Evolutionary conservation across 179 eudicot genomes (phyloP).

Genomic region (Nepenthes alata): DNA sequence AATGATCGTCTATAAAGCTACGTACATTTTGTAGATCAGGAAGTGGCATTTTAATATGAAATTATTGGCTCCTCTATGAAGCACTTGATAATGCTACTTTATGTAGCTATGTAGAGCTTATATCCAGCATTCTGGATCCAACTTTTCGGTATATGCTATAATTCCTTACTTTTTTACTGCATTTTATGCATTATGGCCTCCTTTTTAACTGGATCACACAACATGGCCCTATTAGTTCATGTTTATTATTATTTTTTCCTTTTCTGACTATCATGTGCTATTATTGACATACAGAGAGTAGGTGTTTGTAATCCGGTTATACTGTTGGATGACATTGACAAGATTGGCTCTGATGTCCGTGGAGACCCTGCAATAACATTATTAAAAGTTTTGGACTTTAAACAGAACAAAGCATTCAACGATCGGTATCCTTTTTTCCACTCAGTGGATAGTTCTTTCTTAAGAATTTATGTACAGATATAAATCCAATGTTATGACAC

Average conservation of each 20-base stretch:
- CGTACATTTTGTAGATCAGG: no score
- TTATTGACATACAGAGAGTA: slow-evolving; percentile 51
- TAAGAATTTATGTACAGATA: no score
- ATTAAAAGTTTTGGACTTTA: slow-evolving; percentile 96
- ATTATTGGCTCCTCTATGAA: not conserved
- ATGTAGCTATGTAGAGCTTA: no score
- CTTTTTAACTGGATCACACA: not conserved
- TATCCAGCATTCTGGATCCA: not conserved
- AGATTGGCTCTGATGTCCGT: slow-evolving; percentile 93
- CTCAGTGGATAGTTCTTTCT: no score
- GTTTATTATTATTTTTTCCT: not conserved
- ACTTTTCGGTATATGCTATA: no score
- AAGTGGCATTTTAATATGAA: no score
- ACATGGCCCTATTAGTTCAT: slow-evolving; percentile 1
- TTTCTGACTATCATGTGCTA: not conserved
- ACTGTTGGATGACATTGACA: slow-evolving; percentile 98
- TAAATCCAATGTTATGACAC: no score
- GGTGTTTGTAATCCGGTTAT: slow-evolving; percentile 91
- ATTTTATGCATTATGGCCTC: no score
- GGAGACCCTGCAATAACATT: slow-evolving; percentile 97
- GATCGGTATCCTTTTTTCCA: slow-evolving; percentile 81
- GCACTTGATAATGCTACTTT: no score
- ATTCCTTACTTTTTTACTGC: no score
- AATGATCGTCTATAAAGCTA: no score
- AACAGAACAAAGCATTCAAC: slow-evolving; percentile 79